These are phyloP conservation scores for Penicillium odoratum DNA, from an alignment of 495 filamentous ascomycete genomes.

Conservation along the genomic window DNA sequence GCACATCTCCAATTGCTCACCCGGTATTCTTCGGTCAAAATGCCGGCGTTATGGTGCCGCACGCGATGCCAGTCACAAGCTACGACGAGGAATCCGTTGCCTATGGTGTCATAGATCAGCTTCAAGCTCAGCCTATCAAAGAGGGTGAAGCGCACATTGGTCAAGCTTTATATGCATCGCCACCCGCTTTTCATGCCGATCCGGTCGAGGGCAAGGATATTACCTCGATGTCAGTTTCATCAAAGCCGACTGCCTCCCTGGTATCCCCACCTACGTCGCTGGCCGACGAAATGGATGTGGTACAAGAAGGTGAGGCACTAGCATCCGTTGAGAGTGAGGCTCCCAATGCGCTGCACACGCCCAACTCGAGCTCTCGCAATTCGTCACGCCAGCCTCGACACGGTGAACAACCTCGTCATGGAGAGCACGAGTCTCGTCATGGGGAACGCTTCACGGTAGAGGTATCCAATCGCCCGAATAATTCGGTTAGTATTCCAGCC, in stretches of 20 bases:
- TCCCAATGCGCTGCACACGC: constrained; percentile 37
- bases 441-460: constrained; percentile 43
- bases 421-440: constrained; percentile 18
- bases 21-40: constrained; percentile 23
- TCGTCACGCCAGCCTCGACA: constrained; percentile 45
- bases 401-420: neutral
- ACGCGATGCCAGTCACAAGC: constrained; percentile 10
- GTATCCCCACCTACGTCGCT: constrained; percentile 56
- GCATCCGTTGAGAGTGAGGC: constrained; percentile 41
- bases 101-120: constrained; percentile 5
- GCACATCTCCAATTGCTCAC: constrained; percentile 34
- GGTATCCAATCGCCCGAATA: constrained; percentile 30
- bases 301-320: constrained; percentile 33
- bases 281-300: constrained; percentile 46
- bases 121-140: constrained; percentile 10
- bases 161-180: constrained; percentile 40
- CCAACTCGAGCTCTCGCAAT: constrained; percentile 50
- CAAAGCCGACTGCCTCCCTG: constrained; percentile 43
- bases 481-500: constrained; percentile 26
- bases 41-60: constrained; percentile 10
- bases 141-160: constrained; percentile 22
- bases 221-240: constrained; percentile 29
- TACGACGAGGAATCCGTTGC: constrained; percentile 16
- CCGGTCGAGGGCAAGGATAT: constrained; percentile 34
- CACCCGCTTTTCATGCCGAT: constrained; percentile 39